Conservation (phyloP, 2,329 filamentous ascomycete species). For the Alternaria incomplexa region DNA sequence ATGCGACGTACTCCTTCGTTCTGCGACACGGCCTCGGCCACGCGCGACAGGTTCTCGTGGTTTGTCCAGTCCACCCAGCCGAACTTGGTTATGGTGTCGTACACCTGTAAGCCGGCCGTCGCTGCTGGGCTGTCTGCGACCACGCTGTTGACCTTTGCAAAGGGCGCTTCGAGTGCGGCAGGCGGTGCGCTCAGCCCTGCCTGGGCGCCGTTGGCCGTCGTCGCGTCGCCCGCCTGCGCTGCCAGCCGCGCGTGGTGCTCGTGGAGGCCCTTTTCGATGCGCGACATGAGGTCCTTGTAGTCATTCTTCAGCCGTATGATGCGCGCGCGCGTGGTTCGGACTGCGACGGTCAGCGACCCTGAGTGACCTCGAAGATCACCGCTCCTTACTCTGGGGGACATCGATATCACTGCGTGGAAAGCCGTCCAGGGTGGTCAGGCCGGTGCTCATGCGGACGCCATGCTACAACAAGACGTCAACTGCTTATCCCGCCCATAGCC, state of each 20-base stretch:
- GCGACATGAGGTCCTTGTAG: constrained; percentile 85
- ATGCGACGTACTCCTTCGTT: constrained; percentile 79
- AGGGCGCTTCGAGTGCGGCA: constrained; percentile 65
- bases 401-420: constrained; percentile 94
- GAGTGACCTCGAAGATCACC: constrained; percentile 61
- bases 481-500: neutral
- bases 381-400: constrained; percentile 79
- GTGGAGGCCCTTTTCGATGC: constrained; percentile 85
- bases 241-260: constrained; percentile 79
- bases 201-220: constrained; percentile 23
- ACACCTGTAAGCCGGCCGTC: constrained; percentile 76
- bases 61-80: constrained; percentile 84
- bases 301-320: constrained; percentile 93
- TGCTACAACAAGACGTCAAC: constrained; percentile 65
- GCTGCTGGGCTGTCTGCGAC: constrained; percentile 80
- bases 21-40: constrained; percentile 87
- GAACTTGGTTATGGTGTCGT: constrained; percentile 84
- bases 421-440: constrained; percentile 84
- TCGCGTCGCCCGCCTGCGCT: constrained; percentile 53
- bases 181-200: constrained; percentile 32
- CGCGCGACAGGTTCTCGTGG: constrained; percentile 82
- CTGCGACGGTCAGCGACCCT: constrained; percentile 68
- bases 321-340: constrained; percentile 88
- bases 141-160: constrained; percentile 90
- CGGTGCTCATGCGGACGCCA: constrained; percentile 89